phyloP scores from a whole-genome alignment of 176 grass and related monocot genomes.

The Ananas comosus region DNA sequence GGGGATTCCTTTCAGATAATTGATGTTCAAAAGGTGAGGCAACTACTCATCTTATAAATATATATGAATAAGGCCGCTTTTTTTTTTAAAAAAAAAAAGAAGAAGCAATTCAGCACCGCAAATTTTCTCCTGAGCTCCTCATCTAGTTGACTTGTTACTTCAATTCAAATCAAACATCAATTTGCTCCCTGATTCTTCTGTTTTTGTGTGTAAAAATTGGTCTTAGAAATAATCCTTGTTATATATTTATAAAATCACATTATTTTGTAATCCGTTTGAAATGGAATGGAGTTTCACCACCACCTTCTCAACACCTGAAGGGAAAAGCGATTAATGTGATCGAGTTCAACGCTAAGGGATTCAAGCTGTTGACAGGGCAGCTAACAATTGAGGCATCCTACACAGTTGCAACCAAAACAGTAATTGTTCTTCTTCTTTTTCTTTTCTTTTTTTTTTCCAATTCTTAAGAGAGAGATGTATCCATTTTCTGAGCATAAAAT shows the following conservation, averaged over 20 bases:
- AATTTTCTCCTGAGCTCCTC: neutral
- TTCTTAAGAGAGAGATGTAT: constrained; percentile 1
- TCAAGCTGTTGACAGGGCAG: constrained; percentile 62
- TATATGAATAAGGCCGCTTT: neutral
- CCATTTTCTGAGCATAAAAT: constrained; percentile 4
- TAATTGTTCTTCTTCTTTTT: constrained; percentile 18
- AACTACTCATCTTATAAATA: neutral
- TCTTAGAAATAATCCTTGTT: neutral
- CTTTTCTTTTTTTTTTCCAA: neutral
- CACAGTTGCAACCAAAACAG: constrained; percentile 43
- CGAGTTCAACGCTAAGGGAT: constrained; percentile 66
- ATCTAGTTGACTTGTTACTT: too few relatives aligned
- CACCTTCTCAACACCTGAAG: constrained; percentile 73
- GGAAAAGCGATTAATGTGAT: constrained; percentile 76
- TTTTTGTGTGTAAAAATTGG: neutral
- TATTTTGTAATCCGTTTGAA: constrained; percentile 35
- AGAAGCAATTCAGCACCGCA: neutral
- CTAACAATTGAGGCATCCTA: constrained; percentile 82
- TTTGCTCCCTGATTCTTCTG: neutral
- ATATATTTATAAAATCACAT: constrained; percentile 30
- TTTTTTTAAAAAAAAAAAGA: neutral
- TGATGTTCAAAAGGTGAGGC: constrained; percentile 62
- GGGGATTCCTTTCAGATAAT: constrained; percentile 86
- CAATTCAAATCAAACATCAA: too few relatives aligned
- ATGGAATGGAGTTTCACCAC: constrained; percentile 87